Base-by-base conservation (phyloP, 192 early-diverging fungal genomes). In the Entomortierella chlamydospora region DNA sequence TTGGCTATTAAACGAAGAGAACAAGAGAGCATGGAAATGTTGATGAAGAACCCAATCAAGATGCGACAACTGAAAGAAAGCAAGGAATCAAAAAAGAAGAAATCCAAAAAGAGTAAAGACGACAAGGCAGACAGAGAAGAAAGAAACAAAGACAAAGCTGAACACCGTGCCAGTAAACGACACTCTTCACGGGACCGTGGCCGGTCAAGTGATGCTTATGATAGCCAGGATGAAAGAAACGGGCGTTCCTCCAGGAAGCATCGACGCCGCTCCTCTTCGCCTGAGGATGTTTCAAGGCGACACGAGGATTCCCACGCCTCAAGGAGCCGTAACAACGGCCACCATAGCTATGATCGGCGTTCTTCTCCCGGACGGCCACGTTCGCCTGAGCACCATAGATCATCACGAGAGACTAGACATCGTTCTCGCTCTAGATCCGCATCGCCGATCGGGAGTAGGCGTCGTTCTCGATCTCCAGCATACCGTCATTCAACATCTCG, bases 1-100 rank as follows among this genome's bases (percentile, higher is more conserved):
- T 81, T 96, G 23, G 89, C 89, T 13, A 98, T 99, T 65, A 95
- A 96, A 76, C 86, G 91, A 61, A 84, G 91, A 34, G 95, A 99
- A 73, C 95, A 96, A 63, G 90, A 84, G 10, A 87, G 90, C 22
- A 81, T 97, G 54, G 89, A 96, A 63, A 77, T 88, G 4, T 86
- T 94, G 66, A 82, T 94, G 58, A 88, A 87, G 51, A 95, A 95
- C 62, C 93, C 93, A 15, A 61, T 91, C 30, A 73, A 85, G 45
- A 71, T 92, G 64, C 94, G 90, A 58, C 73, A 85, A 31, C 70
- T 89, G 20, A 85, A 82, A 74, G 83, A 62, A 41, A 58, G 26
- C 34, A 82, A 80, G 67, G 72, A 85, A 12, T 74, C 84, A 49
- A 87, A 85, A 49, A 70, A 70, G 63, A 79, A 70, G 29, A 79